Evolutionary conservation across 2,329 filamentous ascomycete genomes (phyloP), one percentile per base, ranked within the genome.

Genomic region (Apiospora koreana): DNA sequence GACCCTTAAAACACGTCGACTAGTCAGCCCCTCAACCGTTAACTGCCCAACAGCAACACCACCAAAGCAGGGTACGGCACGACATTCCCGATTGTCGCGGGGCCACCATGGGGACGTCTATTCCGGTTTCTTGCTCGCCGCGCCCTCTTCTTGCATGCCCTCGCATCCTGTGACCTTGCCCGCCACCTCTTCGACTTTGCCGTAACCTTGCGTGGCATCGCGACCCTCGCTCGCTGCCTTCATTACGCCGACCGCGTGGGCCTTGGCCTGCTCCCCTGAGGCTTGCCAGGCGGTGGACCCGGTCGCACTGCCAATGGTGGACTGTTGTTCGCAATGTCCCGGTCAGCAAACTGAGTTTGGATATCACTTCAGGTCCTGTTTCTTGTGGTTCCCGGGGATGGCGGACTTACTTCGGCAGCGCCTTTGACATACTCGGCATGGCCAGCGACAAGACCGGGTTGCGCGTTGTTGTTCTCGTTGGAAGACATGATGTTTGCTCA

Each of bases 391-490:
- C 9, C 9, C 18, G 28, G 21, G 10, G 31, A 21, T 42, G 28
- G 31, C 43, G 28, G 35, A 76, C 80, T 70, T 80, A 91, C 91
- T 82, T 92, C 89, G 69, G 88, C 86, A 8, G 88, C 88, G 68
- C 91, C 91, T 76, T 93, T 93, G 76, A 89, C 85, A 76, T 92
- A 93, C 76, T 92, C 88, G 42, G 85, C 89, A 77, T 93, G 91
- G 54, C 87, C 86, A 71, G 86, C 83, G 58, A 93, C 77, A 73
- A 93, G 89, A 62, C 89, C 86, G 25, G 90, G 87, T 71, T 88
- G 82, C 71, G 84, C 79, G 48, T 79, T 74, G 65, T 76, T 69
- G 72, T 81, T 79, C 71, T 81, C 79, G 70, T 76, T 75, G 28
- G 78, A 77, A 71, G 77, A 76, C 77, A 78, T 79, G 74, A 43